Conservation (phyloP, 2,329 filamentous ascomycete species). For the Exophiala phaeomuriformis region DNA sequence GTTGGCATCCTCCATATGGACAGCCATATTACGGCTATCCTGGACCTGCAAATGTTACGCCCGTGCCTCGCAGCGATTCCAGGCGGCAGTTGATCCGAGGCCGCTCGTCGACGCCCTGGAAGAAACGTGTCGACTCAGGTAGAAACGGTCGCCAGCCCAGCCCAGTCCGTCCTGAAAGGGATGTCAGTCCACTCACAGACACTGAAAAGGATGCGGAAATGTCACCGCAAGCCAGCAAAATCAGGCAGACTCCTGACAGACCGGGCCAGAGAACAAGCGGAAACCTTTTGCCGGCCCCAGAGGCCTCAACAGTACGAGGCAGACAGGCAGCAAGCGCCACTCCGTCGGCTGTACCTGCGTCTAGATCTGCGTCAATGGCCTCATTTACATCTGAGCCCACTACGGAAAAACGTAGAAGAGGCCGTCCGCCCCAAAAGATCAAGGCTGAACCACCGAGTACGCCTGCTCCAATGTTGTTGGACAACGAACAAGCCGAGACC, state of each 20-base stretch:
- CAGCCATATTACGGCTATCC: slow-evolving; percentile 20
- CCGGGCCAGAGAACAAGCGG: slow-evolving; percentile 5
- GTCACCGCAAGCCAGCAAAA: slow-evolving; percentile 8
- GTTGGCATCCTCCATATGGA: slow-evolving; percentile 17
- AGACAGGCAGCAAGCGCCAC: slow-evolving; percentile 20
- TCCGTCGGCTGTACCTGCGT: slow-evolving; percentile 15
- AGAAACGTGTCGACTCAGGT: slow-evolving; percentile 12
- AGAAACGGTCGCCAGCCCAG: slow-evolving; percentile 12
- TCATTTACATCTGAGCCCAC: slow-evolving; percentile 24
- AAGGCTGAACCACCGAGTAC: slow-evolving; percentile 31
- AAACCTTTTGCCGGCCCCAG: slow-evolving; percentile 4
- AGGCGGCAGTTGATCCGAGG: slow-evolving; percentile 5
- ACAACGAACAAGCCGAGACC: slow-evolving; percentile 31
- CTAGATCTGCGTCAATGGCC: slow-evolving; percentile 24
- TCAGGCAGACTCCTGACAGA: slow-evolving; percentile 9
- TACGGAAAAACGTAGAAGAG: slow-evolving; percentile 15
- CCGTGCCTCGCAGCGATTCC: slow-evolving; percentile 15
- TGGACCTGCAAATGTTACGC: slow-evolving; percentile 22
- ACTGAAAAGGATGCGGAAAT: slow-evolving; percentile 24
- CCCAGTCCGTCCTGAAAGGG: slow-evolving; percentile 24
- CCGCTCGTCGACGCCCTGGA: slow-evolving; percentile 26
- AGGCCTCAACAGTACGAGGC: slow-evolving; percentile 8
- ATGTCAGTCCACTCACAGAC: slow-evolving; percentile 26
- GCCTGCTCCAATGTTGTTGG: slow-evolving; percentile 31
- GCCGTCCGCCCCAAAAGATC: slow-evolving; percentile 19